Percentiles rank a stretch among this genome's conserved stretches.
Conservation (phyloP, 2,329 filamentous ascomycete species). For the Daldinia eschscholtzii region DNA sequence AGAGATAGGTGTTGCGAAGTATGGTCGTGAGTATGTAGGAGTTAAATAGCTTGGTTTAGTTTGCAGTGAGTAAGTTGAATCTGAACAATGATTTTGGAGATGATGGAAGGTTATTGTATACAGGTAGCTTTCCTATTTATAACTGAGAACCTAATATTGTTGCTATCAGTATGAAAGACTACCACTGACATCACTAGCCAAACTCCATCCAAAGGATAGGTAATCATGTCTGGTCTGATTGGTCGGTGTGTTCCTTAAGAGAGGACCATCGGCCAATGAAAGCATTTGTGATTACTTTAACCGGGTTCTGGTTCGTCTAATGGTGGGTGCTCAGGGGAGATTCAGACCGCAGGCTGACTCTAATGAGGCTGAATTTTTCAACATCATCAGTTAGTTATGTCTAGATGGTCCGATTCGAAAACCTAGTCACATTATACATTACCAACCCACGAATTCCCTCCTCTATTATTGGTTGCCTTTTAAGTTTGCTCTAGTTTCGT, state of each 20-base stretch:
- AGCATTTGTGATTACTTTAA: conserved; percentile 35
- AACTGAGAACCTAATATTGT: not conserved
- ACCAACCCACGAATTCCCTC: conserved; percentile 9
- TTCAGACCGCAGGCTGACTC: conserved; percentile 25
- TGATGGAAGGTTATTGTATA: conserved; percentile 19
- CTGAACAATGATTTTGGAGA: not conserved
- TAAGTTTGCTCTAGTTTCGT: conserved; percentile 20
- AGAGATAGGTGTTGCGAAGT: not conserved
- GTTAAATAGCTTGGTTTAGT: not conserved
- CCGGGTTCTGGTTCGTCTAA: conserved; percentile 12
- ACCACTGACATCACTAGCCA: conserved; percentile 38
- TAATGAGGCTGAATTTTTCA: conserved; percentile 24
- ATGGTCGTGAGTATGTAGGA: not conserved
- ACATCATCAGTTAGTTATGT: conserved; percentile 10
- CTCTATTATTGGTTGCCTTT: conserved; percentile 12
- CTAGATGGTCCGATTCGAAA: conserved; percentile 28
- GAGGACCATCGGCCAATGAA: conserved; percentile 31
- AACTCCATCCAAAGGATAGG: conserved; percentile 23
- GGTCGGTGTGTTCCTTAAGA: conserved; percentile 10
- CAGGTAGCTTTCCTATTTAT: not conserved
- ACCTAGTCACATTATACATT: conserved; percentile 10
- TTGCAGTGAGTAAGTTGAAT: not conserved
- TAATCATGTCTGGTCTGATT: conserved; percentile 42
- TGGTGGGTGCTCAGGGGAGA: conserved; percentile 3
- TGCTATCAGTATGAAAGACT: conserved; percentile 13